These are phyloP conservation scores for Marasmius oreades DNA, from an alignment of 1,284 basidiomycete genomes.

Conservation along the genomic window DNA sequence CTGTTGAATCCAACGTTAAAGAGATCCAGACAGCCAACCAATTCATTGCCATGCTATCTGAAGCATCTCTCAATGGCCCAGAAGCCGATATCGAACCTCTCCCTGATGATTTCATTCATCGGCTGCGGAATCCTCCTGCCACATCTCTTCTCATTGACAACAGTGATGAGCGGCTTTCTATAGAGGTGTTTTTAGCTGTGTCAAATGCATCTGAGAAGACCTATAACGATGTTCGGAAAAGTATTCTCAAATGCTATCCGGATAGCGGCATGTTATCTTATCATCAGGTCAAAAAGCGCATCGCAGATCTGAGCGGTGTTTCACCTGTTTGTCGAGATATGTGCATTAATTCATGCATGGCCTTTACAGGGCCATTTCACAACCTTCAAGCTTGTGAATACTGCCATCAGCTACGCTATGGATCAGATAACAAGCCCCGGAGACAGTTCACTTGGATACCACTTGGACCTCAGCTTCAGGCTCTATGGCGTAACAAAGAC, in stretches of 20 bases:
- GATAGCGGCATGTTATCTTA: constrained; percentile 21
- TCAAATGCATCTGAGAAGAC: constrained; percentile 20
- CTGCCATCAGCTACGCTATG: constrained; percentile 23
- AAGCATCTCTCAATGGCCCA: background rate
- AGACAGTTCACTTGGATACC: constrained; percentile 19
- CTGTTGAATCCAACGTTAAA: background rate
- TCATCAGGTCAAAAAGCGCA: constrained; percentile 18
- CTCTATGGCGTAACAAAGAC: constrained; percentile 14
- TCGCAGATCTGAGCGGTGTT: constrained; percentile 23
- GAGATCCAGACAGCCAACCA: background rate
- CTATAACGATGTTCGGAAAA: constrained; percentile 19
- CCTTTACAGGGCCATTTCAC: constrained; percentile 22
- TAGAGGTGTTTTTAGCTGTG: constrained; percentile 24
- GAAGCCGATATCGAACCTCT: background rate
- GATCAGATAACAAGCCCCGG: constrained; percentile 9
- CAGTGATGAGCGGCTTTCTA: constrained; percentile 9
- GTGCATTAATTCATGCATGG: constrained; percentile 27
- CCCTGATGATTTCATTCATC: background rate
- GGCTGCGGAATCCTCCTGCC: background rate
- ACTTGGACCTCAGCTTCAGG: constrained; percentile 22
- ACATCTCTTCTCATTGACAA: background rate
- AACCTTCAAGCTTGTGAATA: constrained; percentile 19
- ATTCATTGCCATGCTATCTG: background rate
- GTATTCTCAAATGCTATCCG: constrained; percentile 14
- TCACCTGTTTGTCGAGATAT: constrained; percentile 23